Base-by-base conservation (phyloP, 2,329 filamentous ascomycete genomes). In the Grosmannia huntii region DNA sequence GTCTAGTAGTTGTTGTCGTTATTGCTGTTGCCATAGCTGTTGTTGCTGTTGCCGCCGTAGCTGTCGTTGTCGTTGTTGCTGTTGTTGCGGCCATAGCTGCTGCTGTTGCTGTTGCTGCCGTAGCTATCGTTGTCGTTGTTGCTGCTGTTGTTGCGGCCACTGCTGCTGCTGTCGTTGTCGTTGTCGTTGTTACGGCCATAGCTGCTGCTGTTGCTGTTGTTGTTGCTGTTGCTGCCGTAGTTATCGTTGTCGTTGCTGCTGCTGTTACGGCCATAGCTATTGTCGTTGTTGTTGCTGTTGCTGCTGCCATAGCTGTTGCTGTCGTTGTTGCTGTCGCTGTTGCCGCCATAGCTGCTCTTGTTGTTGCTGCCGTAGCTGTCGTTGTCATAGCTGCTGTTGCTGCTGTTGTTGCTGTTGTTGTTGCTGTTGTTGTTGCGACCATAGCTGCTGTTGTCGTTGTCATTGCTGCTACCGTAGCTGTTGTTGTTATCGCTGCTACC, bases 161-260 rank as follows among this genome's bases (percentile, higher is more conserved):
- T 53, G 44, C n/a, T 27, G 9, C 25, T 53, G 59, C 23, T 38
- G 53, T 25, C 49, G 58, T 50, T 59, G 50, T 12, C 23, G 5
- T 10, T 49, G 12, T 33, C 44, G 46, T 16, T 49, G 27, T 55
- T 52, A 41, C 57, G 4, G 51, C 27, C 12, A 23, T 49, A 10
- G 49, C 19, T 41, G 55, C 50, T 31, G 55, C 23, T n/a, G 56
- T 36, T n/a, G 51, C 50, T 25, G 11, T 61, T 60, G 59, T 59
- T 55, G 38, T 57, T 60, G 49, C 60, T 58, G 25, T 51, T 56
- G 36, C 57, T 44, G 48, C 60, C 57, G 23, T 28, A 44, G 50
- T 19, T 21, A 14, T 11, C 14, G 41, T 38, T 31, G 56, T 46
- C n/a, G 56, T 36, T 49, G 56, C 55, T 28, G 49, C 33, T 41